These are phyloP conservation scores for Pseudonitzschia pungens DNA, from an alignment of 108 stramenopile species.

Conservation along the genomic window DNA sequence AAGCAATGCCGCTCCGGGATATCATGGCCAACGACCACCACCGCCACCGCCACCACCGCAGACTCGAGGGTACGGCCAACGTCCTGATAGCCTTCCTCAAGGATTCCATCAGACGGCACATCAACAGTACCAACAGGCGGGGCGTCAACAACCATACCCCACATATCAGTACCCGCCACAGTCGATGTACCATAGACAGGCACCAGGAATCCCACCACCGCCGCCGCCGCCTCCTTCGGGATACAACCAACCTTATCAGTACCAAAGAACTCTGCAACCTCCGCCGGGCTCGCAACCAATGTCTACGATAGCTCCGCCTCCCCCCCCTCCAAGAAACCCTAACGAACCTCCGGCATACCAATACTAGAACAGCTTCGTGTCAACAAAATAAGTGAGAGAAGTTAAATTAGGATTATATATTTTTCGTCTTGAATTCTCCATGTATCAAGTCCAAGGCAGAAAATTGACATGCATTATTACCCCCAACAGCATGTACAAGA, in stretches of 20 bases:
- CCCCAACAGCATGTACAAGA: slow-evolving; percentile 63
- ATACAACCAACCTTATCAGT: not conserved
- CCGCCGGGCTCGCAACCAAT: not conserved
- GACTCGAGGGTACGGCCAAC: slow-evolving; percentile 19
- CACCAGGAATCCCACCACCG: not conserved
- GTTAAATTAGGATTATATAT: not conserved
- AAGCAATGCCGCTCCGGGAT: not conserved
- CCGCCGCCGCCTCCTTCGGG: slow-evolving; percentile 12
- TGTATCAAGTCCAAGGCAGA: slow-evolving; percentile 57
- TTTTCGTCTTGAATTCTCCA: not conserved
- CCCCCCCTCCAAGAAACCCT: slow-evolving; percentile 26
- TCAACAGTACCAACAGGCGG: not conserved
- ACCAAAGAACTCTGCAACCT: slow-evolving; percentile 3
- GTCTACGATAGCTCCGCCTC: slow-evolving; percentile 29
- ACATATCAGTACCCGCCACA: slow-evolving; percentile 16
- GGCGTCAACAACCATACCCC: not conserved
- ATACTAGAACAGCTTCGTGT: slow-evolving; percentile 14
- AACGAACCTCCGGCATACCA: slow-evolving; percentile 38
- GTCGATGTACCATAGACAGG: slow-evolving; percentile 13
- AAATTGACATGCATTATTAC: slow-evolving; percentile 77
- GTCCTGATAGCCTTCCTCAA: slow-evolving; percentile 8
- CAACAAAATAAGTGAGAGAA: not conserved
- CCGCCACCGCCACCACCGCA: slow-evolving; percentile 28
- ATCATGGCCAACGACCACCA: slow-evolving; percentile 21
- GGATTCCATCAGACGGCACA: slow-evolving; percentile 2